phyloP scores from a whole-genome alignment of 257 asterid species.

The Paulownia fortunei region DNA sequence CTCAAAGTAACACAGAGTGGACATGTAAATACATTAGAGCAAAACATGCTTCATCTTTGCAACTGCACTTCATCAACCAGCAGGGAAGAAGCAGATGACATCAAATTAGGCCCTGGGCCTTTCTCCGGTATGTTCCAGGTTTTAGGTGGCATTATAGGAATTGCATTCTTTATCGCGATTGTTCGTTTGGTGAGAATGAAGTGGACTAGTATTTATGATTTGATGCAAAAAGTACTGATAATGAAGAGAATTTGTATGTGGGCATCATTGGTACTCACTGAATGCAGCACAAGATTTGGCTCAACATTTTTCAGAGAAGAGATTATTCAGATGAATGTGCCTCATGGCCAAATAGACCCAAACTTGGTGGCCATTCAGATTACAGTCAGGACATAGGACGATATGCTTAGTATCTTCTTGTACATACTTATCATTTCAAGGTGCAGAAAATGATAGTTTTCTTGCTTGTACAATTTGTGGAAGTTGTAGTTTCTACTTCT shows the following conservation, averaged over 20 bases:
- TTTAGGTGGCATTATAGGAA: slow-evolving; percentile 33
- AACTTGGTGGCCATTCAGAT: neutral
- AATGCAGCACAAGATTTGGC: slow-evolving; percentile 18
- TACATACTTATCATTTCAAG: neutral
- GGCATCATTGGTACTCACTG: slow-evolving; percentile 13
- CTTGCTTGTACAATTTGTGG: neutral
- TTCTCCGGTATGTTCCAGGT: slow-evolving; percentile 49
- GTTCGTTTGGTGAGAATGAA: slow-evolving; percentile 9
- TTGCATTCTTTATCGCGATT: neutral
- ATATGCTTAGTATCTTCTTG: neutral
- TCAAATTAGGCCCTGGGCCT: slow-evolving; percentile 45
- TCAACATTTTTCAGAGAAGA: neutral
- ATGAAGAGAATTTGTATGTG: slow-evolving; percentile 12
- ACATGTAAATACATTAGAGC: slow-evolving; percentile 42
- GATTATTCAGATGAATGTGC: neutral
- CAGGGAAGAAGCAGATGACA: slow-evolving; percentile 9
- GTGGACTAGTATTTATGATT: neutral
- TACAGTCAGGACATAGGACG: too few relatives aligned
- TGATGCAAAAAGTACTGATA: neutral
- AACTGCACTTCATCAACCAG: slow-evolving; percentile 40
- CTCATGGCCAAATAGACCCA: slow-evolving; percentile 4
- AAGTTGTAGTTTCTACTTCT: too few relatives aligned
- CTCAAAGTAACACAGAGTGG: slow-evolving; percentile 61
- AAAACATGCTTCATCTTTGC: slow-evolving; percentile 39
- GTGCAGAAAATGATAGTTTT: slow-evolving; percentile 2